These are phyloP conservation scores for Claviceps sp. DNA, from an alignment of 2,329 filamentous ascomycete genomes.

Conservation along the genomic window DNA sequence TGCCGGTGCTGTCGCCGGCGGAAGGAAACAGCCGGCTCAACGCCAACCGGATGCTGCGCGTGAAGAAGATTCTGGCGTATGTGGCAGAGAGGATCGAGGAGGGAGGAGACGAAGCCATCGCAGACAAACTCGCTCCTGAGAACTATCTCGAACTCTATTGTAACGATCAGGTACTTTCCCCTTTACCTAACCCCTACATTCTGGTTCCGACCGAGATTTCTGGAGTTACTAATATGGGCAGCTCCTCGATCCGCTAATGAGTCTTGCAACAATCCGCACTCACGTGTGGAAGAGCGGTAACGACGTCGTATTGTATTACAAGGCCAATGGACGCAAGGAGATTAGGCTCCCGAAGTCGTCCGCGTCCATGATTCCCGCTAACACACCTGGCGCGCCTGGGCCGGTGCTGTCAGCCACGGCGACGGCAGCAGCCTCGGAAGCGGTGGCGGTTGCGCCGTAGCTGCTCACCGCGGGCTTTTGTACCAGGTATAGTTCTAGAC, in stretches of 20 bases:
- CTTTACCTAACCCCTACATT: too few species aligned
- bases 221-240: conserved; percentile 13
- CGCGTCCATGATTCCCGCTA: conserved; percentile 8
- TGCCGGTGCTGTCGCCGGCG: conserved; percentile 60
- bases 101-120: conserved; percentile 43
- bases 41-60: conserved; percentile 89
- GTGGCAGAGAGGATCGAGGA: conserved; percentile 83
- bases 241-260: conserved; percentile 71
- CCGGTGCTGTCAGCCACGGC: conserved; percentile 6
- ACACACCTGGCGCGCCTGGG: conserved; percentile 11
- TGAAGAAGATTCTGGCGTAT: conserved; percentile 88
- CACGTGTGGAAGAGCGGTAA: conserved; percentile 93
- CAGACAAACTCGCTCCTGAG: conserved; percentile 58
- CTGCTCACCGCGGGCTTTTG: too few species aligned
- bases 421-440: conserved; percentile 10
- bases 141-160: conserved; percentile 94
- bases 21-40: conserved; percentile 87
- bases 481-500: too few species aligned
- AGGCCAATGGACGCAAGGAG: conserved; percentile 72
- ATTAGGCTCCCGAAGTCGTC: conserved; percentile 18
- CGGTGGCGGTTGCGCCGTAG: background rate
- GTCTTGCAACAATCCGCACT: conserved; percentile 78
- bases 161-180: conserved; percentile 60
- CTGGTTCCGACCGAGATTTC: too few species aligned
- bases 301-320: conserved; percentile 84